Percentiles rank a stretch among this genome's conserved stretches.
Conservation (phyloP, 257 asterid species). For the Orobanche coerulescens region DNA sequence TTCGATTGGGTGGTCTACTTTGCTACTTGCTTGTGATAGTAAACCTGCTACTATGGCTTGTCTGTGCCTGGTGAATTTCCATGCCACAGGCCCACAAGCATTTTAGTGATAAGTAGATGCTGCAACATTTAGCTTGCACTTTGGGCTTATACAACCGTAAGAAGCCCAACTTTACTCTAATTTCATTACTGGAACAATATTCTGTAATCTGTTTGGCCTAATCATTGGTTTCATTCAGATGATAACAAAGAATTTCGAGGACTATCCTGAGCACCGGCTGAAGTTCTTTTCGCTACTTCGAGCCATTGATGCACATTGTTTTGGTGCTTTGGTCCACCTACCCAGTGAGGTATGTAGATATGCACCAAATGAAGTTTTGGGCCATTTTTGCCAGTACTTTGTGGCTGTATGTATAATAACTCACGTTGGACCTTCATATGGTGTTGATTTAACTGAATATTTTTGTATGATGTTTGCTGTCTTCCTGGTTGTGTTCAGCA, state of each 20-base stretch:
- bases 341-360: conserved; percentile 73
- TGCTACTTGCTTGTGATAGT: background rate
- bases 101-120: conserved; percentile 2
- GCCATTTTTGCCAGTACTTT: conserved; percentile 8
- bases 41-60: background rate
- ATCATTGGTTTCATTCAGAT: conserved; percentile 41
- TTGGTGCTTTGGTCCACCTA: conserved; percentile 76
- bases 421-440: background rate
- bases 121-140: background rate
- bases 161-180: background rate
- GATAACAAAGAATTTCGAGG: conserved; percentile 95
- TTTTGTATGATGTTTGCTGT: conserved; percentile 20
- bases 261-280: conserved; percentile 97
- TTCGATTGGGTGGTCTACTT: background rate
- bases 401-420: background rate
- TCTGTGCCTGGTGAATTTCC: conserved; percentile 1
- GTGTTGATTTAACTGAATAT: background rate
- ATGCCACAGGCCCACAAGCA: background rate
- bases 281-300: conserved; percentile 90
- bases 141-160: conserved; percentile 7
- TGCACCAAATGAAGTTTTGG: conserved; percentile 12
- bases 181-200: background rate
- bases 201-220: conserved; percentile 11
- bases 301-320: conserved; percentile 89
- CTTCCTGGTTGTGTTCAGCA: conserved; percentile 46